Evolutionary conservation across 345 rosid genomes (phyloP), one percentile per base, ranked within the genome.

Genomic region (Gossypium thurberi): DNA sequence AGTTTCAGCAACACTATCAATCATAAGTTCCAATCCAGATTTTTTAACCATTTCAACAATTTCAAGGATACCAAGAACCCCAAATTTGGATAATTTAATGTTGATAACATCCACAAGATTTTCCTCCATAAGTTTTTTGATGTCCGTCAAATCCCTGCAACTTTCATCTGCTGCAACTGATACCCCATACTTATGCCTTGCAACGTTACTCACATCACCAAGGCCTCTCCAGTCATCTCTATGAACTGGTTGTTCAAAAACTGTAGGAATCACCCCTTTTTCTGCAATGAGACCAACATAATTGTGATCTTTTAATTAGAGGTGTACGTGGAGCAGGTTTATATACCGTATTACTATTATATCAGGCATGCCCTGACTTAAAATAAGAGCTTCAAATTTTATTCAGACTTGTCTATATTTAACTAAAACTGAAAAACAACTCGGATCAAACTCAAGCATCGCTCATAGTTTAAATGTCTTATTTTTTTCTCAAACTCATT

Each of bases 221-320:
- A 74, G 77, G 44, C 77, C 77, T 53, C 17, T 65, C 77, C 71
- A 74, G 65, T 74, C 71, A 25, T 74, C 70, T 65, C 64, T 65
- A 2, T 64, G 62, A 17, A 74, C 71, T 20, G 77, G 77, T 53
- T 74, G 77, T 26, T 53, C 71, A 74, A 74, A 74, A n/a, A 65
- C 42, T 10, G 65, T 3, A 9, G 71, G 77, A 40, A 40, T 10
- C 5, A 43, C 12, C 23, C 71, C 64, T 2, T 11, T 40, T 25
- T 65, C 77, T 65, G 65, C 64, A 53, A 21, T 51, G 14, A 73
- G 13, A 65, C 25, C 33, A 25, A 53, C 12, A 18, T 3, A 3
- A 3, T 3, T 56, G 18, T 33, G 40, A 5, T 33, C 37, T 23
- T 23, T 23, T 23, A 23, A 23, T 23, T 23, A 23, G 25, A 23